Evolutionary conservation across 176 grass and related monocot genomes (phyloP).

Genomic region (Tillandsia leiboldiana): DNA sequence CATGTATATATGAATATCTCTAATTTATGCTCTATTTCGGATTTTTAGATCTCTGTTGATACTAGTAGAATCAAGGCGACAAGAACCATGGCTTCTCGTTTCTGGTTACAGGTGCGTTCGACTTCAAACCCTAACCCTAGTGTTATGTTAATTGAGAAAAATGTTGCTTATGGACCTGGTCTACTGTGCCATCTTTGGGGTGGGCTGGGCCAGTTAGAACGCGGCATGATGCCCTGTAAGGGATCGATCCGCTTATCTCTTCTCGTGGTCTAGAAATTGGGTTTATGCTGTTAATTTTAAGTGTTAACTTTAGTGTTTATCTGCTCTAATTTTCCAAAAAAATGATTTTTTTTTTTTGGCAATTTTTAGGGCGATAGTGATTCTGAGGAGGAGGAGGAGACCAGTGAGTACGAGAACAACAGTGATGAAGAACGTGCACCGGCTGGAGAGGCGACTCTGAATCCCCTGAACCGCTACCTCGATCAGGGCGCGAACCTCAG

Average conservation of each 20-base stretch:
- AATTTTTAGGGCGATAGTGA: constrained; percentile 63
- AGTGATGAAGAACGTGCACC: constrained; percentile 1
- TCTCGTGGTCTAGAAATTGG: too few relatives aligned
- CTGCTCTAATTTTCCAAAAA: background rate
- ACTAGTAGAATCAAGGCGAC: constrained; percentile 3
- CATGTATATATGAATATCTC: background rate
- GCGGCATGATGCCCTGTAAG: too few relatives aligned
- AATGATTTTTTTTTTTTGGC: background rate
- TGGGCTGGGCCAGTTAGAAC: too few relatives aligned
- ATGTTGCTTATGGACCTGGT: too few relatives aligned
- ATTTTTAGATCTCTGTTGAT: background rate
- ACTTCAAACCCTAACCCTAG: background rate
- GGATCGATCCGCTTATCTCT: too few relatives aligned
- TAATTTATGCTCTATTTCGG: background rate
- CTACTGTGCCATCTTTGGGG: too few relatives aligned
- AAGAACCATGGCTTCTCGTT: constrained; percentile 65
- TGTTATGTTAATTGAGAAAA: background rate
- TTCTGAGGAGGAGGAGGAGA: constrained; percentile 66
- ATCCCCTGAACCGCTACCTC: constrained; percentile 43
- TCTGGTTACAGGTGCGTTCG: constrained; percentile 54
- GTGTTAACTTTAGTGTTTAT: background rate
- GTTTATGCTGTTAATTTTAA: too few relatives aligned
- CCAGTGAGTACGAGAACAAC: constrained; percentile 13
- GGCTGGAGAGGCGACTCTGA: background rate
- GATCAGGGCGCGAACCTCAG: constrained; percentile 35